Percentiles rank a stretch among this genome's conserved stretches.
Conservation (phyloP, 441 rosid genomes). For the Arabidopsis hybrid region DNA sequence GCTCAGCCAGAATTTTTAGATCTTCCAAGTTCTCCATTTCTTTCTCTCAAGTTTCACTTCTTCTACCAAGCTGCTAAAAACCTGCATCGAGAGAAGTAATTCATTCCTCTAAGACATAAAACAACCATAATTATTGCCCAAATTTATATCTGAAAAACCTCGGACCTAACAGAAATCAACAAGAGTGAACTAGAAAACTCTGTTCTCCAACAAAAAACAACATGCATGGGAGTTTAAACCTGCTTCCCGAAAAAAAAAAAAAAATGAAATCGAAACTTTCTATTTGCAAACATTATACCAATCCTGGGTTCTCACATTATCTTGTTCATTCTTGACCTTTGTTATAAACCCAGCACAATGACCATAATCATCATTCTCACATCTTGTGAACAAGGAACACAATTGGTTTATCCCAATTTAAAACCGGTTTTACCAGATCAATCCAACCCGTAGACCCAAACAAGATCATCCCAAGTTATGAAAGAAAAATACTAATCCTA, state of each 20-base stretch:
- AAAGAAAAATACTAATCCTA: slow-evolving; percentile 4
- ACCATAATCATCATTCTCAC: neutral
- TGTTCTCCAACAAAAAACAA: neutral
- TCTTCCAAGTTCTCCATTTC: slow-evolving; percentile 71
- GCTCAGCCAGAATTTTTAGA: slow-evolving; percentile 58
- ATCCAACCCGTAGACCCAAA: neutral
- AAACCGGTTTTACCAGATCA: neutral
- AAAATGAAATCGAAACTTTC: neutral
- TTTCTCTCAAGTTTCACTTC: slow-evolving; percentile 33
- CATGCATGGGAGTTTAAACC: neutral
- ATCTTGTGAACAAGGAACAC: neutral
- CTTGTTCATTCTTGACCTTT: neutral
- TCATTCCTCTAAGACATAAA: neutral
- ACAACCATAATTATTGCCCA: neutral
- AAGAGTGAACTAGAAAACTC: neutral
- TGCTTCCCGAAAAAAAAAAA: neutral
- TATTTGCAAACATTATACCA: neutral
- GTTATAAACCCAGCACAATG: neutral
- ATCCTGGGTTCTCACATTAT: neutral
- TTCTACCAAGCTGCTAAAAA: slow-evolving; percentile 1
- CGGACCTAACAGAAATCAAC: neutral
- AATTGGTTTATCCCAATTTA: neutral
- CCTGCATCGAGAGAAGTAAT: neutral
- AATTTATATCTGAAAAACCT: neutral
- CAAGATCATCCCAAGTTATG: neutral